Evolutionary conservation across 1,284 basidiomycete genomes (phyloP).

Genomic region (Rhodotorula glutinis): DNA sequence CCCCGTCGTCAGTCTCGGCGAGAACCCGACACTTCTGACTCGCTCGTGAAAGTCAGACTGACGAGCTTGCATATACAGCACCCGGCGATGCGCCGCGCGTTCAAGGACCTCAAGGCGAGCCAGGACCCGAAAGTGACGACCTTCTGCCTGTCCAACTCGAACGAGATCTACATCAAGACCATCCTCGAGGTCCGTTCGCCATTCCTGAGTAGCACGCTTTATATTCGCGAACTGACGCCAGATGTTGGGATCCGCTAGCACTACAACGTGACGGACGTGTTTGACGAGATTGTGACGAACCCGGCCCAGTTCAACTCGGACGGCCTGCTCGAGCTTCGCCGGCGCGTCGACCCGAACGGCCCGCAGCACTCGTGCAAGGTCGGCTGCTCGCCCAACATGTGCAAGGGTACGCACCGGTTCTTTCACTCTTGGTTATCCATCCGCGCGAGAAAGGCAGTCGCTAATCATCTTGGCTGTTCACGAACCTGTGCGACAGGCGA

Average conservation of each 20-base stretch:
- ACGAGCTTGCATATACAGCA: no score
- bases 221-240: no score
- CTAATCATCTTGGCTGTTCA: neutral
- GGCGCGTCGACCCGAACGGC: constrained; percentile 61
- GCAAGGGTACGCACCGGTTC: constrained; percentile 68
- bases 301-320: constrained; percentile 75
- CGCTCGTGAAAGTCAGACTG: no score
- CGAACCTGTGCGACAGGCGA: constrained; percentile 58
- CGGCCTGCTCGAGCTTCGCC: constrained; percentile 71
- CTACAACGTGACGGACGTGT: constrained; percentile 68
- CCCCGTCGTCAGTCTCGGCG: constrained; percentile 68
- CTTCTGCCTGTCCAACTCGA: constrained; percentile 89
- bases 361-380: constrained; percentile 80
- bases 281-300: constrained; percentile 88
- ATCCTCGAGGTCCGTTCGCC: constrained; percentile 65
- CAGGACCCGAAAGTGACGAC: constrained; percentile 58
- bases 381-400: constrained; percentile 96
- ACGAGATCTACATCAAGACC: constrained; percentile 84
- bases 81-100: constrained; percentile 90
- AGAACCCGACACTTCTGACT: no score
- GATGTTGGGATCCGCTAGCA: constrained; percentile 54
- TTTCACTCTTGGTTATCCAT: no score
- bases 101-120: constrained; percentile 64
- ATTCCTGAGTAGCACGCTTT: no score
- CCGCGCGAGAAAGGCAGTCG: no score